Base-by-base conservation (phyloP, 2,329 filamentous ascomycete species). In the Chrysoporthe puriensis region DNA sequence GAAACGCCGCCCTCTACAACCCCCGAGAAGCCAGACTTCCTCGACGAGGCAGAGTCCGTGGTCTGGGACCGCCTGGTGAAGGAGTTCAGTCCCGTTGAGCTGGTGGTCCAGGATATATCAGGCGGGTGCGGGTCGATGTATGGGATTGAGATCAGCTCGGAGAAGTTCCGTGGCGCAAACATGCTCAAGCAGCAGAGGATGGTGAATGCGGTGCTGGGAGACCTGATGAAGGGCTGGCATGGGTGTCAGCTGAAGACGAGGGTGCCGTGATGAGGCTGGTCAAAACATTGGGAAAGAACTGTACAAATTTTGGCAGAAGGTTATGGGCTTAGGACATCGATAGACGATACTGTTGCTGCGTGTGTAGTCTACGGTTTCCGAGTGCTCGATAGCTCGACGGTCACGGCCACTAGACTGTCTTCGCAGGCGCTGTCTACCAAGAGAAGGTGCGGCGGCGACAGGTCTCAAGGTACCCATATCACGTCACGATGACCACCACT, bases 51-150 rank as follows among this genome's bases (percentile, higher is more conserved):
- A 75, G 89, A 91, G 75, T 80, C 82, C 42, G 80, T 82, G 69
- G 86, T 91, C 73, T 90, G 86, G 80, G 82, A 85, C 67, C 79
- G 82, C 62, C 79, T 88, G 63, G 71, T 77, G 21, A 77, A 78
- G 7, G 84, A 84, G 73, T 85, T 88, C 66, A 71, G 76, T 1
- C 85, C 86, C 0, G 82, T 82, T 0, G 78, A 84, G 68, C 78
- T 89, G 36, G 78, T 88, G 77, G 91, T 96, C 11, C 90, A 91
- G 77, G 92, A 96, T 79, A 88, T 96, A 63, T 93, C 90, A 34
- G 92, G 93, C 68, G 92, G 92, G 42, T 96, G 92, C 79, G 92
- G 92, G 11, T 92, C 89, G 75, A 96, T 96, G 93, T 96, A 96
- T 80, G 90, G 89, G 66, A 90, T 96, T 72, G 90, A 94, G 74